Conservation (phyloP, 768 basidiomycete genomes). For the Chiua virens region DNA sequence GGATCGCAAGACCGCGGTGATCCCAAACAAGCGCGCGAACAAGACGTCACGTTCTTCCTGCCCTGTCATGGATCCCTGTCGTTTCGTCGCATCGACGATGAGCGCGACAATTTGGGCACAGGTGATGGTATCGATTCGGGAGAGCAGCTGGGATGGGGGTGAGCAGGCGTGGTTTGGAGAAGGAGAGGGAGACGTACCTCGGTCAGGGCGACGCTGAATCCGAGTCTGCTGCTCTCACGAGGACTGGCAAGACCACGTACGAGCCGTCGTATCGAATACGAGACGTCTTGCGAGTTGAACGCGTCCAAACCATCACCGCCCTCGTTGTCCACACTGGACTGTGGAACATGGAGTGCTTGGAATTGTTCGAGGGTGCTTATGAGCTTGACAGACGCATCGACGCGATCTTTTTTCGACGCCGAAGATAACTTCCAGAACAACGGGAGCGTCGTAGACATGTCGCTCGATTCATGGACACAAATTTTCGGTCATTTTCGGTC, state of each 20-base stretch:
- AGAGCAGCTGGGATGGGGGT: conserved; percentile 59
- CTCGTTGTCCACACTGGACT: conserved; percentile 39
- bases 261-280: conserved; percentile 87
- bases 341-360: conserved; percentile 63
- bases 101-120: conserved; percentile 76
- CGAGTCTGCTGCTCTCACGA: conserved; percentile 88
- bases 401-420: conserved; percentile 70
- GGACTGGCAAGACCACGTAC: conserved; percentile 89
- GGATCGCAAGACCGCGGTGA: conserved; percentile 83
- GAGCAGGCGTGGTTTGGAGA: neutral
- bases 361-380: conserved; percentile 81
- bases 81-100: conserved; percentile 68
- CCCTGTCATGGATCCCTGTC: conserved; percentile 75
- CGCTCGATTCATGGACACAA: neutral
- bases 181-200: conserved; percentile 58
- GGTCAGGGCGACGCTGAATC: conserved; percentile 94
- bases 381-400: conserved; percentile 86
- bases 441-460: conserved; percentile 84
- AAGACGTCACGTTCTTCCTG: conserved; percentile 92
- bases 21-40: conserved; percentile 90
- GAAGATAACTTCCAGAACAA: conserved; percentile 95
- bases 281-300: conserved; percentile 86
- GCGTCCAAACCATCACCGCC: conserved; percentile 58
- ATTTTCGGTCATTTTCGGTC: neutral
- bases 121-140: conserved; percentile 74